Evolutionary conservation across 495 filamentous ascomycete genomes (phyloP), one percentile per base, ranked within the genome.

Genomic region (Aspergillus mulundensis): DNA sequence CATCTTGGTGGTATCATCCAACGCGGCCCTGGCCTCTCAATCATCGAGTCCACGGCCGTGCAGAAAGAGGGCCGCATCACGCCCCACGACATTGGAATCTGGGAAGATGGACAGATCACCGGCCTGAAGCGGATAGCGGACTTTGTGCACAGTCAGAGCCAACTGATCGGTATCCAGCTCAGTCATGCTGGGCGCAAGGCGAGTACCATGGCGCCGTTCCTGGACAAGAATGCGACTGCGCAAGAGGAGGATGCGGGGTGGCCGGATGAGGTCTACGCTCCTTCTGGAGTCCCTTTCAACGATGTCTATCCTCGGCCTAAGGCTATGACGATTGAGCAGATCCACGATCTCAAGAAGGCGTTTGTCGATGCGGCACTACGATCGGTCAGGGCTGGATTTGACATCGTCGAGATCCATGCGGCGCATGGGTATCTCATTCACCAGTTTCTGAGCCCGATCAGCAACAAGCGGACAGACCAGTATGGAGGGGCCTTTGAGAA

Each of bases 111-210:
- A 0, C 87, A 88, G 53, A 77, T 86, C 53, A 77, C 69, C 32
- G 73, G 24, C 0, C 66, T 88, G 41, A 76, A 75, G 61, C 73
- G 72, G 52, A 74, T 86, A 40, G 78, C 75, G 44, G 80, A 85
- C 50, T 86, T 78, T 57, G 66, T 63, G 0, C 70, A 73, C 38
- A 75, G 70, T 6, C 86, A 89, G 64, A 71, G 70, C 60, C 77
- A 81, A 57, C 79, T 84, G 58, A 71, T 83, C 44, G 83, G 76
- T 19, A 85, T 88, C 48, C 85, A 88, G 68, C 76, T 88, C 10
- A 82, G 68, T 3, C 86, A 89, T 61, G 84, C 84, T n/a, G 85
- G 85, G 7, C 73, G 84, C 23, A 88, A 88, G 68, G 83, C 78
- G 12, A 81, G 77, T 59, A 81, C 76, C 0, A 58, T 81, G 10